phyloP scores from a whole-genome alignment of 83 land plant species.

The Thuja plicata region DNA sequence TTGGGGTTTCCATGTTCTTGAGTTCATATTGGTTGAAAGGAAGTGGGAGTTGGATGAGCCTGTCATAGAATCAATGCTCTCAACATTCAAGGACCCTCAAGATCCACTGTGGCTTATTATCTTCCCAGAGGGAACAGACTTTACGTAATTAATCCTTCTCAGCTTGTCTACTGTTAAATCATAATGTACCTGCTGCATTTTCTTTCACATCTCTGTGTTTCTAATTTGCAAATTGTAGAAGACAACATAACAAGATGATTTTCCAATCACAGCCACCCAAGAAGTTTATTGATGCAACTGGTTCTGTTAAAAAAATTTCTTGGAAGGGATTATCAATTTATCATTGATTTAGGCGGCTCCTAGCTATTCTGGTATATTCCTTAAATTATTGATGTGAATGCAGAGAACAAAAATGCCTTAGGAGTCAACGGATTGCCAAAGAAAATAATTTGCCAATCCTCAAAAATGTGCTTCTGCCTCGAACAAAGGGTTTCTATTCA shows the following conservation, averaged over 20 bases:
- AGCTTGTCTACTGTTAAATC: not conserved
- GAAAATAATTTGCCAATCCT: constrained; percentile 71
- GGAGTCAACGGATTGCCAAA: constrained; percentile 76
- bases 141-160: constrained; percentile 57
- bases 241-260: not conserved
- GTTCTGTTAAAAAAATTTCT: not conserved
- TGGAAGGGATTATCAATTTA: not conserved
- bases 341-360: not conserved
- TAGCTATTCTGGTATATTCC: not conserved
- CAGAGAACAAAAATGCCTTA: constrained; percentile 82
- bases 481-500: constrained; percentile 80
- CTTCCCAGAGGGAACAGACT: constrained; percentile 99
- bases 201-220: not conserved
- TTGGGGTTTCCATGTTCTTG: constrained; percentile 87
- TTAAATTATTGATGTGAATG: constrained; percentile 9
- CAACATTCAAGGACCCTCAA: constrained; percentile 56
- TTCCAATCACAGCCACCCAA: not conserved
- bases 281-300: not conserved
- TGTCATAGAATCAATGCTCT: constrained; percentile 57
- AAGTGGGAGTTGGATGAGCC: constrained; percentile 86
- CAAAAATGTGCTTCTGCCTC: constrained; percentile 83
- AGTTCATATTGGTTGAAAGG: constrained; percentile 88
- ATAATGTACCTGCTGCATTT: not conserved
- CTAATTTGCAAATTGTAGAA: not conserved
- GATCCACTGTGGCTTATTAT: constrained; percentile 90